Evolutionary conservation across 139 green algal genomes (phyloP).

Genomic region (Asterochloris erici): DNA sequence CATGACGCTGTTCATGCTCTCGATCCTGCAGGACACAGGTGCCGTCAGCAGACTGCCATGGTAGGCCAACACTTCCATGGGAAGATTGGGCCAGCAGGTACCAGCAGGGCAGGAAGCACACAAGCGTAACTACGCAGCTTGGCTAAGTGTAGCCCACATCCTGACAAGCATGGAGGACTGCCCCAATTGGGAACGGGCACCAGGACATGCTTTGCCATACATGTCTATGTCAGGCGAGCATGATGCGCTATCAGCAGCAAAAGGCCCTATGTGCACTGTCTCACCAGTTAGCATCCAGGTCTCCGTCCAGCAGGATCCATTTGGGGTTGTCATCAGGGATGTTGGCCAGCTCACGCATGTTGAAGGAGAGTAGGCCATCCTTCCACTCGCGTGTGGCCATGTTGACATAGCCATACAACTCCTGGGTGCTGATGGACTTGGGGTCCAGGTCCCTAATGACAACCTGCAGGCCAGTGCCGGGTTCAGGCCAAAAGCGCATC

Average conservation of each 20-base stretch:
- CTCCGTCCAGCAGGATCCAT: constrained; percentile 85
- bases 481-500: too few relatives aligned
- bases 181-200: too few relatives aligned
- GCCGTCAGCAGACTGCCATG: too few relatives aligned
- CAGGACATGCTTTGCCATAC: too few relatives aligned
- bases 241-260: neutral
- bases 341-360: constrained; percentile 87
- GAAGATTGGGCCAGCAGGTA: too few relatives aligned
- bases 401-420: constrained; percentile 89
- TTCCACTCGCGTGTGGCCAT: constrained; percentile 87
- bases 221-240: too few relatives aligned
- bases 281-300: constrained; percentile 82
- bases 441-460: constrained; percentile 82
- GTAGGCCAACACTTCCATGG: too few relatives aligned
- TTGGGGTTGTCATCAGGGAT: constrained; percentile 80
- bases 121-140: too few relatives aligned
- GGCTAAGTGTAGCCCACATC: too few relatives aligned
- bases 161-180: too few relatives aligned
- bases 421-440: constrained; percentile 83
- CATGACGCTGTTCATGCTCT: constrained; percentile 90
- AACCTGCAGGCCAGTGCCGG: constrained; percentile 14
- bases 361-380: constrained; percentile 81
- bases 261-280: neutral
- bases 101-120: too few relatives aligned
- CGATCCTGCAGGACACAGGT: constrained; percentile 44